Evolutionary conservation across 768 basidiomycete species (phyloP).

Genomic region (Imleria badia): DNA sequence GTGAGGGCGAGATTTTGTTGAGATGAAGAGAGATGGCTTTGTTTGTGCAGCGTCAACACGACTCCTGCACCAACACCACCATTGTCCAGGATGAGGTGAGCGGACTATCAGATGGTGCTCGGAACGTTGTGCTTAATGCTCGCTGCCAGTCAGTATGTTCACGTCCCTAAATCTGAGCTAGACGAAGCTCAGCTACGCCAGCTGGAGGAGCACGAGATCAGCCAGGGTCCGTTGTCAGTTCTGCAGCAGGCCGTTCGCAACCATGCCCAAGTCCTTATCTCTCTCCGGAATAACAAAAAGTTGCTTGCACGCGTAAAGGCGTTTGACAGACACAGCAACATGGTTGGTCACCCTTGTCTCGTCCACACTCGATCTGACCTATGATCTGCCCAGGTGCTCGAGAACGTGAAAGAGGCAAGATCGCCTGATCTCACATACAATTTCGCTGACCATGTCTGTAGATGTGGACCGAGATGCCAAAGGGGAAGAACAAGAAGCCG

Average conservation of each 20-base stretch:
- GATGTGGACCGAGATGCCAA: constrained; percentile 99
- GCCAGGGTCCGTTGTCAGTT: constrained; percentile 94
- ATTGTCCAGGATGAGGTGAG: constrained; percentile 34
- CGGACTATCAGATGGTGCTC: neutral
- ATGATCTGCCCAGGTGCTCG: constrained; percentile 66
- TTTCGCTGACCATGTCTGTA: constrained; percentile 34
- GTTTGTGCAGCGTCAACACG: constrained; percentile 34
- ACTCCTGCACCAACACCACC: constrained; percentile 10
- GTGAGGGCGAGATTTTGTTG: neutral
- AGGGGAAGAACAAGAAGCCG: constrained; percentile 98
- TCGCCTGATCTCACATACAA: neutral
- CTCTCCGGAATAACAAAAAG: constrained; percentile 98
- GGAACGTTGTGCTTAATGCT: constrained; percentile 8
- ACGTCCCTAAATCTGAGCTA: constrained; percentile 94
- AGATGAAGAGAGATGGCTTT: constrained; percentile 15
- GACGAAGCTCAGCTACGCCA: constrained; percentile 96
- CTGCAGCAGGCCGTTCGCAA: constrained; percentile 97
- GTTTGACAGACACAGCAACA: constrained; percentile 98
- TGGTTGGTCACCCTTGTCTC: constrained; percentile 56
- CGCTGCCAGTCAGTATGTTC: constrained; percentile 83
- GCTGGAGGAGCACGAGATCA: constrained; percentile 97
- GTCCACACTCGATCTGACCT: constrained; percentile 5
- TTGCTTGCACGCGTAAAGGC: constrained; percentile 94
- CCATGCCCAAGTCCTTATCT: constrained; percentile 96
- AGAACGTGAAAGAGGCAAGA: constrained; percentile 95